Percentiles rank a stretch among this genome's conserved stretches.
Evolutionary conservation across 805 yeast genomes (phyloP).

Genomic region (Candida vaughaniae): DNA sequence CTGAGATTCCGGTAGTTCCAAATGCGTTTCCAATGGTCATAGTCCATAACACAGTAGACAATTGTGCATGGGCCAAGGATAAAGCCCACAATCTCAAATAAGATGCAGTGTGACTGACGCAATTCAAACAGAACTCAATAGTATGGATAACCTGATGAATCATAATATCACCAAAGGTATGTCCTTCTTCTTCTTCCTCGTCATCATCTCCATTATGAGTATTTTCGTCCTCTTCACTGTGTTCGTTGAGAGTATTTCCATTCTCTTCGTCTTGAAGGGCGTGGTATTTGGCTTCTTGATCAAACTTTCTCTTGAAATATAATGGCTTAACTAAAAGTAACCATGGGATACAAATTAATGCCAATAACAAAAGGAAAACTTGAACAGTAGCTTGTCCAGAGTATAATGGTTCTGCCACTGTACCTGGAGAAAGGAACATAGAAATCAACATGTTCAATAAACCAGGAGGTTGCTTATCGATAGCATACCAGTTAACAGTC

Average conservation of each 20-base stretch:
- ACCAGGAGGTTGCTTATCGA: slow-evolving; percentile 66
- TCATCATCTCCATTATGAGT: slow-evolving; percentile 41
- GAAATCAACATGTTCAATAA: slow-evolving; percentile 71
- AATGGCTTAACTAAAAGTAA: slow-evolving; percentile 60
- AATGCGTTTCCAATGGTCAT: slow-evolving; percentile 71
- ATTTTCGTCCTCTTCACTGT: slow-evolving; percentile 33
- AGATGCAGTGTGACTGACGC: slow-evolving; percentile 80
- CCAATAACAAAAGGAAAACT: slow-evolving; percentile 53
- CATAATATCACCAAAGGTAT: slow-evolving; percentile 62
- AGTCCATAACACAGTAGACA: slow-evolving; percentile 70
- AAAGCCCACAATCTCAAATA: slow-evolving; percentile 77
- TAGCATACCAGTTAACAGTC: slow-evolving; percentile 68
- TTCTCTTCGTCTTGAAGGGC: slow-evolving; percentile 37
- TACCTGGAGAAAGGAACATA: slow-evolving; percentile 76
- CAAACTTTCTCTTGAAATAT: slow-evolving; percentile 57
- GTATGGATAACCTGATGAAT: slow-evolving; percentile 81
- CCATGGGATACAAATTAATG: slow-evolving; percentile 75
- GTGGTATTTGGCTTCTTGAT: slow-evolving; percentile 47
- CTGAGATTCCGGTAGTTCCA: slow-evolving; percentile 51
- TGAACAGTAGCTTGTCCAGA: slow-evolving; percentile 66
- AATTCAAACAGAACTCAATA: slow-evolving; percentile 74
- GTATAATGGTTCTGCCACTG: slow-evolving; percentile 61
- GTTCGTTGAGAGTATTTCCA: slow-evolving; percentile 24
- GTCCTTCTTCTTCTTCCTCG: slow-evolving; percentile 40
- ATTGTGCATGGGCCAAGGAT: slow-evolving; percentile 77